Conservation (phyloP, 352 stramenopile species). For the Phytophthora hybrid region DNA sequence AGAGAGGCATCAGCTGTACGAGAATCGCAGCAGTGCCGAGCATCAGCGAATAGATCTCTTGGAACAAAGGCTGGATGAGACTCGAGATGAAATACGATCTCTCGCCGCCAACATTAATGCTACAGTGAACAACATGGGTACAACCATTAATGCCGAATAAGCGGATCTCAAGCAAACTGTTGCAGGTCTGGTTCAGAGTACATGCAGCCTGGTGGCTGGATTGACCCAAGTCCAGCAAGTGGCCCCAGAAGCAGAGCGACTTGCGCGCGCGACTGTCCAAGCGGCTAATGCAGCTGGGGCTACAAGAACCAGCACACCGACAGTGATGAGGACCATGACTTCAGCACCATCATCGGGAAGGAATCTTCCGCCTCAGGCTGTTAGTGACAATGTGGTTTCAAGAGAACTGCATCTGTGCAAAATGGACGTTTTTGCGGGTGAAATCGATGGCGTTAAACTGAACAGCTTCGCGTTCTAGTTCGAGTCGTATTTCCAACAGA, state of each 20-base stretch:
- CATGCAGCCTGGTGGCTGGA: too few species aligned
- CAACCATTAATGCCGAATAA: too few species aligned
- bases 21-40: background rate
- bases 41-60: background rate
- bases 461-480: conserved; percentile 18
- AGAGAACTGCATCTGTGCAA: background rate
- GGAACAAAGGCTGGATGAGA: background rate
- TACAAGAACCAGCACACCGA: too few species aligned
- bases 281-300: too few species aligned
- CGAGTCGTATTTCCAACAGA: conserved; percentile 18
- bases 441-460: conserved; percentile 2
- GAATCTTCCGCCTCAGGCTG: too few species aligned
- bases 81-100: background rate
- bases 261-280: too few species aligned
- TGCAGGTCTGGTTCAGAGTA: too few species aligned
- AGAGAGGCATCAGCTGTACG: background rate
- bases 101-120: background rate
- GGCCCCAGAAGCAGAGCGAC: too few species aligned
- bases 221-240: too few species aligned
- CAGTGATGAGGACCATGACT: too few species aligned
- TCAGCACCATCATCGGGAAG: too few species aligned
- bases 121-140: background rate
- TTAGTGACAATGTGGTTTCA: background rate
- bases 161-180: background rate
- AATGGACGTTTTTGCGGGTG: conserved; percentile 1